These are phyloP conservation scores for Eimeria sp. DNA, from an alignment of 169 alveolate species.

Conservation along the genomic window DNA sequence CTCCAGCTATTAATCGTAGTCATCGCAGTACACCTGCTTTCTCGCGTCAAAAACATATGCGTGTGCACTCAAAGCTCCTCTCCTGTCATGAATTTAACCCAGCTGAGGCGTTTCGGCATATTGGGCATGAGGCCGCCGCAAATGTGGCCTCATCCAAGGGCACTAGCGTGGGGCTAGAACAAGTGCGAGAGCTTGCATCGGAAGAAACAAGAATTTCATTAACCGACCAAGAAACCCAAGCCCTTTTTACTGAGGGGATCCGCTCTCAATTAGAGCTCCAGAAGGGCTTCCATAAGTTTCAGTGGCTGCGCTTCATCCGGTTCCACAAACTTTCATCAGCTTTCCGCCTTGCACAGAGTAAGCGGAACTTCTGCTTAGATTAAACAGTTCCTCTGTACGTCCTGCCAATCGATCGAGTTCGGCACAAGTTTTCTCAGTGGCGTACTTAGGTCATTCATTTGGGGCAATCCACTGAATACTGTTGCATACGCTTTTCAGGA, in stretches of 20 bases:
- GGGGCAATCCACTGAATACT: background rate
- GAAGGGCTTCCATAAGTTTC: constrained; percentile 23
- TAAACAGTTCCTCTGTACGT: too few species aligned
- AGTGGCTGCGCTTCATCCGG: constrained; percentile 15
- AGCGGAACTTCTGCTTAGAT: background rate
- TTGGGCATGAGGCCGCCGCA: constrained; percentile 68
- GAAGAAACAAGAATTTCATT: background rate
- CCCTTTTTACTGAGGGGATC: background rate
- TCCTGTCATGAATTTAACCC: background rate
- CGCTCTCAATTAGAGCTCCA: constrained; percentile 37
- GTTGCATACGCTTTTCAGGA: background rate
- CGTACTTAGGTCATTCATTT: background rate
- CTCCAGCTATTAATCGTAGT: background rate
- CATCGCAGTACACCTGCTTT: background rate
- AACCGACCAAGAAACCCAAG: constrained; percentile 22
- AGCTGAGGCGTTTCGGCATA: constrained; percentile 33
- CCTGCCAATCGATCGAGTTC: too few species aligned
- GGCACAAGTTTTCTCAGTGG: background rate
- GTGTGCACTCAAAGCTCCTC: background rate
- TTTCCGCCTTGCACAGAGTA: constrained; percentile 54
- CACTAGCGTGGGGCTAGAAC: constrained; percentile 8
- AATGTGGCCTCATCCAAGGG: constrained; percentile 17
- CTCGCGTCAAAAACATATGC: background rate
- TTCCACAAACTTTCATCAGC: constrained; percentile 41
- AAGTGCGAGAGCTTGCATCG: constrained; percentile 12